phyloP scores from a whole-genome alignment of 208 protist genomes.

The Leishmania tarentolae region DNA sequence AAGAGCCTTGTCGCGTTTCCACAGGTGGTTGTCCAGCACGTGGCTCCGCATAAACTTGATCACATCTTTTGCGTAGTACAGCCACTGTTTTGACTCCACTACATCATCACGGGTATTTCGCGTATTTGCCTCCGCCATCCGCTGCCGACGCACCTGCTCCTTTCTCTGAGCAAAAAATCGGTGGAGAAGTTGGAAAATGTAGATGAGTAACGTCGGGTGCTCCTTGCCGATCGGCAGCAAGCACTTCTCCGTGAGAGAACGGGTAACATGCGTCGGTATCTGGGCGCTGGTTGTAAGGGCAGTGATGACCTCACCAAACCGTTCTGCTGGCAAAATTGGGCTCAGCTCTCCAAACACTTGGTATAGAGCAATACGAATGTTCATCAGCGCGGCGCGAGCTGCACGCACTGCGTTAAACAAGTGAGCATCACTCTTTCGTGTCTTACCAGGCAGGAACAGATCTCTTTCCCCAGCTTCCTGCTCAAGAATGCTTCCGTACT shows the following conservation, averaged over 20 bases:
- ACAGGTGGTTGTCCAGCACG: slow-evolving; percentile 47
- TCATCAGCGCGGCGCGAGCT: slow-evolving; percentile 43
- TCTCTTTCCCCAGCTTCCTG: slow-evolving; percentile 33
- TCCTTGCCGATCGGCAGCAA: slow-evolving; percentile 53
- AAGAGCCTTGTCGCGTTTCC: slow-evolving; percentile 36
- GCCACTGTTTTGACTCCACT: slow-evolving; percentile 58
- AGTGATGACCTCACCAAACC: slow-evolving; percentile 46
- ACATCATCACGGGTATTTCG: slow-evolving; percentile 46
- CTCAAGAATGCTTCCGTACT: slow-evolving; percentile 48
- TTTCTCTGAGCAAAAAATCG: slow-evolving; percentile 44
- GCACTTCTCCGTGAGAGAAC: slow-evolving; percentile 54
- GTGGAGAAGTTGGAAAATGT: slow-evolving; percentile 37
- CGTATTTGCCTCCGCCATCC: not conserved
- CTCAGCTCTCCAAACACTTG: slow-evolving; percentile 65
- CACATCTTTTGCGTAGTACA: slow-evolving; percentile 71
- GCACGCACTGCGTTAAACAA: slow-evolving; percentile 13
- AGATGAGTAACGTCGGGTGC: slow-evolving; percentile 40
- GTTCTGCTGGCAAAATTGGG: slow-evolving; percentile 47
- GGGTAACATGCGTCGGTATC: slow-evolving; percentile 46
- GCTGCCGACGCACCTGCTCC: slow-evolving; percentile 16
- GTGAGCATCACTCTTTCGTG: slow-evolving; percentile 36
- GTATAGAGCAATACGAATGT: slow-evolving; percentile 66
- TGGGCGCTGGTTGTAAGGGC: slow-evolving; percentile 20
- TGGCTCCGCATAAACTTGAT: slow-evolving; percentile 49
- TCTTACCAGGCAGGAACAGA: slow-evolving; percentile 54